Evolutionary conservation across 2,329 filamentous ascomycete genomes (phyloP).

Genomic region (Monosporascus cannonballus): DNA sequence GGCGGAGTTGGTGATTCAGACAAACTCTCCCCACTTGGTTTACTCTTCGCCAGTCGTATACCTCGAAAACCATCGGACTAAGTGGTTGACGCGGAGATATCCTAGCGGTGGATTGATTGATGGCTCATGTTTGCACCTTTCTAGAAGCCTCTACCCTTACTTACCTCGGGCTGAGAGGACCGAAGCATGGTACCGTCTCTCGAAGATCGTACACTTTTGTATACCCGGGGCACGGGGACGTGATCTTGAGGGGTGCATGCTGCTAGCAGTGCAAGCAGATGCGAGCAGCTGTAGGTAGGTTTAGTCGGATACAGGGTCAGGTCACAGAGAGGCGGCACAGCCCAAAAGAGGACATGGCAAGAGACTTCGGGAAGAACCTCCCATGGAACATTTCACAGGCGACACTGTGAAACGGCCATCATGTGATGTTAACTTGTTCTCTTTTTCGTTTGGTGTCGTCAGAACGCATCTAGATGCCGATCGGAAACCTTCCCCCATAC

Average conservation of each 20-base stretch:
- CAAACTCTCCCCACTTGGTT: conserved; percentile 42
- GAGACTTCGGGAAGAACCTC: conserved; percentile 65
- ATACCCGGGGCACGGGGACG: no score
- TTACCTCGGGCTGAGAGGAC: no score
- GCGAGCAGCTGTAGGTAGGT: neutral
- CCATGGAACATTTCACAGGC: conserved; percentile 68
- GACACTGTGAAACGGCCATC: conserved; percentile 66
- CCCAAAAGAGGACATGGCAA: conserved; percentile 4
- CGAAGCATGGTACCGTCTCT: no score
- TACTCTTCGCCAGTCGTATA: conserved; percentile 90
- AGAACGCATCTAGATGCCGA: conserved; percentile 26
- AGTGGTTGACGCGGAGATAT: conserved; percentile 82
- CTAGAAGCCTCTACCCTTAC: no score
- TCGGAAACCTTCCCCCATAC: neutral
- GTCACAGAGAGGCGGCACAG: conserved; percentile 4
- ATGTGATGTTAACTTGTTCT: conserved; percentile 45
- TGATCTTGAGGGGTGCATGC: neutral
- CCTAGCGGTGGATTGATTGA: conserved; percentile 50
- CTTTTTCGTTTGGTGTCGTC: conserved; percentile 25
- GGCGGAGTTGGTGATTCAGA: conserved; percentile 43
- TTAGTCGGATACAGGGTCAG: neutral
- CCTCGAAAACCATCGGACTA: conserved; percentile 70
- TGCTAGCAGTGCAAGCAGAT: neutral
- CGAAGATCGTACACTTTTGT: no score
- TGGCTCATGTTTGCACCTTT: conserved; percentile 1